Evolutionary conservation across 805 yeast genomes (phyloP).

Genomic region (Saturnispora besseyi): DNA sequence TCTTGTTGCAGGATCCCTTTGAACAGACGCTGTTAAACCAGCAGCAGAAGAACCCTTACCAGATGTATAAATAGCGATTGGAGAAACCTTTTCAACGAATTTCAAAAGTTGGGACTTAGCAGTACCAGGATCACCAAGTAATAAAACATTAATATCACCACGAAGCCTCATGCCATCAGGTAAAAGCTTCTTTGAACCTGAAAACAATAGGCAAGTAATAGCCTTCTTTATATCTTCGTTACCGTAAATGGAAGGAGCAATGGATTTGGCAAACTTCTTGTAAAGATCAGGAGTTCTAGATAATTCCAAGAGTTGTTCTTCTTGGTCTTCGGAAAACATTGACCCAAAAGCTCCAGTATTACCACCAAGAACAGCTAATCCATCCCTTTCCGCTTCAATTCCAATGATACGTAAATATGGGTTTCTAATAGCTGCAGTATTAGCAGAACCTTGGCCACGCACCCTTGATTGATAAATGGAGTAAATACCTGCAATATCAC

Average conservation of each 20-base stretch:
- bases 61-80: constrained; percentile 91
- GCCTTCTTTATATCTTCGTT: constrained; percentile 89
- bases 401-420: constrained; percentile 88
- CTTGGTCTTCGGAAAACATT: constrained; percentile 84
- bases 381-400: constrained; percentile 65
- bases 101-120: constrained; percentile 94
- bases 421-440: constrained; percentile 80
- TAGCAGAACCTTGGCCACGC: constrained; percentile 38
- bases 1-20: constrained; percentile 77
- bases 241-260: constrained; percentile 97
- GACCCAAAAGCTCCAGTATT: constrained; percentile 25
- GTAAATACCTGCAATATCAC: constrained; percentile 86
- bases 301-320: constrained; percentile 75
- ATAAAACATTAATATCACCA: constrained; percentile 91
- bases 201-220: constrained; percentile 82
- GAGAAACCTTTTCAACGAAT: constrained; percentile 90
- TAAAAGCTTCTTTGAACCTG: constrained; percentile 84
- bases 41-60: constrained; percentile 99
- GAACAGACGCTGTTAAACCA: constrained; percentile 97
- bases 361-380: constrained; percentile 35
- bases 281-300: constrained; percentile 80
- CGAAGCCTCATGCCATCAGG: constrained; percentile 96
- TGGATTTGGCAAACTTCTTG: constrained; percentile 74
- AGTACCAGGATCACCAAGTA: constrained; percentile 98
- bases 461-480: constrained; percentile 78